Percentiles rank a stretch among this genome's conserved stretches.
Conservation (phyloP, 2,329 filamentous ascomycete species). For the Hypoxylon sp. region DNA sequence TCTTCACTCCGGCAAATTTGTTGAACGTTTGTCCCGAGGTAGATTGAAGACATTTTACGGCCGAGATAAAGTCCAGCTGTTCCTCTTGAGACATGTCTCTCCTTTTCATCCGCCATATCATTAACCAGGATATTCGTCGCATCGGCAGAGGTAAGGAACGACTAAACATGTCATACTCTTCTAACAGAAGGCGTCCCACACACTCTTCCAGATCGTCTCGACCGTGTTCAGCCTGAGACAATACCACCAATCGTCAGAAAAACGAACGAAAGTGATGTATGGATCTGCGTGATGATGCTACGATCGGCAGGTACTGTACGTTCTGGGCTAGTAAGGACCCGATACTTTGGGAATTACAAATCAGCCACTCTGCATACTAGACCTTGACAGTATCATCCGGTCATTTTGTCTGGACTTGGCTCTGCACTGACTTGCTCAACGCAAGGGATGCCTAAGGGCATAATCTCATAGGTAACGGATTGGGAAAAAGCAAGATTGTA, state of each 20-base stretch:
- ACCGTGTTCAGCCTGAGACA: constrained; percentile 13
- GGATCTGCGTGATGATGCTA: constrained; percentile 15
- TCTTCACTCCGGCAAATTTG: constrained; percentile 56
- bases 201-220: constrained; percentile 10
- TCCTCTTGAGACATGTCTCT: constrained; percentile 41
- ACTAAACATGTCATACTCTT: constrained; percentile 25
- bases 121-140: constrained; percentile 9
- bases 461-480: constrained; percentile 1
- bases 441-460: constrained; percentile 33
- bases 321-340: constrained; percentile 14
- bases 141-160: background rate
- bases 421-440: constrained; percentile 14
- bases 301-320: constrained; percentile 11
- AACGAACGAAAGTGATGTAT: constrained; percentile 12
- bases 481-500: constrained; percentile 24
- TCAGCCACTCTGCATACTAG: constrained; percentile 31
- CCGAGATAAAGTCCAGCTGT: constrained; percentile 57
- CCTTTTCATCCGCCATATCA: constrained; percentile 5
- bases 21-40: constrained; percentile 52
- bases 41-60: constrained; percentile 58
- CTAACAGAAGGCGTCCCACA: constrained; percentile 21
- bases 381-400: constrained; percentile 6
- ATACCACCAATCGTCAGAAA: constrained; percentile 11
- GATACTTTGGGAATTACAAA: constrained; percentile 29
- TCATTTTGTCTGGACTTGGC: background rate